Evolutionary conservation across 2,329 filamentous ascomycete genomes (phyloP).

Genomic region (Fusarium avenaceum): DNA sequence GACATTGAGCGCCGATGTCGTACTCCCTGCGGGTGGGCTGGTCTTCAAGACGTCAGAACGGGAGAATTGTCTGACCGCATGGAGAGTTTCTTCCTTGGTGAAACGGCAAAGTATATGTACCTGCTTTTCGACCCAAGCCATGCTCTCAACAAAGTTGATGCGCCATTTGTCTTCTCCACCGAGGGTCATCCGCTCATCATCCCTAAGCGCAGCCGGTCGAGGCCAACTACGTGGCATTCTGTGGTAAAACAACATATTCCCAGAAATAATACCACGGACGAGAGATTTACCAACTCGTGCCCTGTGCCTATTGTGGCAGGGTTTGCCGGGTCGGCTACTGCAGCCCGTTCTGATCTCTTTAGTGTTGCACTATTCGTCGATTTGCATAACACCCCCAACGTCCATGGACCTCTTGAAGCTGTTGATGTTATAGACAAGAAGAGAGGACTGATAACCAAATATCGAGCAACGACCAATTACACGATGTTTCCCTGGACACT

Average conservation of each 20-base stretch:
- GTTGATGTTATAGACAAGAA: conserved; percentile 60
- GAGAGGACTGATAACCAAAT: conserved; percentile 58
- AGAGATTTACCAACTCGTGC: conserved; percentile 72
- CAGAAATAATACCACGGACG: conserved; percentile 57
- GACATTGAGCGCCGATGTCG: conserved; percentile 92
- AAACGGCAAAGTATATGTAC: conserved; percentile 96
- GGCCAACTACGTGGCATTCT: conserved; percentile 12
- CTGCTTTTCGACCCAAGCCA: conserved; percentile 89
- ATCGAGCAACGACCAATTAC: conserved; percentile 76
- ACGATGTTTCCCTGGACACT: conserved; percentile 95
- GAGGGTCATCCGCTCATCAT: conserved; percentile 95
- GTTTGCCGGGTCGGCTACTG: conserved; percentile 82
- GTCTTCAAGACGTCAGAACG: conserved; percentile 83
- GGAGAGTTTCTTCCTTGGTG: conserved; percentile 98
- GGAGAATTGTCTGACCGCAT: conserved; percentile 93
- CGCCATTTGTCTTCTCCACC: conserved; percentile 92
- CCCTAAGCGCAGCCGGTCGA: conserved; percentile 61
- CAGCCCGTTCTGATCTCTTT: conserved; percentile 84
- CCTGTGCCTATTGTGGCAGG: conserved; percentile 70
- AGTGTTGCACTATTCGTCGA: conserved; percentile 89
- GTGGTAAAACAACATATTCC: conserved; percentile 28
- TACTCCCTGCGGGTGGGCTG: conserved; percentile 93
- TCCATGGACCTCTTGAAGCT: conserved; percentile 62
- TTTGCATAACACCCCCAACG: conserved; percentile 80
- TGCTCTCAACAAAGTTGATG: conserved; percentile 88